Evolutionary conservation across 2,329 filamentous ascomycete genomes (phyloP).

Genomic region (Cyphellophora attinorum): DNA sequence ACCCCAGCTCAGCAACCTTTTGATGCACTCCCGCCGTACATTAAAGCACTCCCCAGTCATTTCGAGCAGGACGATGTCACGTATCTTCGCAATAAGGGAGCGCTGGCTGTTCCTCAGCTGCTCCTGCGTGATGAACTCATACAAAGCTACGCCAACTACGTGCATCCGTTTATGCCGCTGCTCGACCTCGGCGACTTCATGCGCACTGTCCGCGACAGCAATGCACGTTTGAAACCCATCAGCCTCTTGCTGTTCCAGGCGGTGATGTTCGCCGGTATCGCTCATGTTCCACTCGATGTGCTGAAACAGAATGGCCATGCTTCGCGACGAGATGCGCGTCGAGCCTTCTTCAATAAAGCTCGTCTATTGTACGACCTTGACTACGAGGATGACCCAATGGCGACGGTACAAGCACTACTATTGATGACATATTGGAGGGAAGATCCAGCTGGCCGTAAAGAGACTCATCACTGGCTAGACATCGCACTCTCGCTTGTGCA

Average conservation of each 20-base stretch:
- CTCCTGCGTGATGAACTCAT: constrained; percentile 70
- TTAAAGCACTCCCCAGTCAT: constrained; percentile 67
- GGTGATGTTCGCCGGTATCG: constrained; percentile 84
- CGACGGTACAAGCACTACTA: constrained; percentile 76
- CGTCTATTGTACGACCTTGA: constrained; percentile 80
- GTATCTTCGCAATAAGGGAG: constrained; percentile 76
- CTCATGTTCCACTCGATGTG: constrained; percentile 51
- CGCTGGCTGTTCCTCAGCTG: constrained; percentile 62
- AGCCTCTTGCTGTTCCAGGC: constrained; percentile 86
- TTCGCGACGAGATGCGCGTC: constrained; percentile 63
- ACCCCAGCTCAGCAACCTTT: too few species aligned
- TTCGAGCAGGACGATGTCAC: constrained; percentile 71
- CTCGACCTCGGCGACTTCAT: constrained; percentile 57
- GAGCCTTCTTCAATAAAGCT: constrained; percentile 73
- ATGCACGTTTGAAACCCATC: constrained; percentile 61
- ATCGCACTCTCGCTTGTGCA: constrained; percentile 85
- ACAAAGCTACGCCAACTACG: constrained; percentile 73
- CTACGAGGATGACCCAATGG: constrained; percentile 79
- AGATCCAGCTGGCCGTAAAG: constrained; percentile 91
- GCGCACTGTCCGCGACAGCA: constrained; percentile 55
- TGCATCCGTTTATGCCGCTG: constrained; percentile 88
- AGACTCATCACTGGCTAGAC: constrained; percentile 99
- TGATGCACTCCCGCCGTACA: constrained; percentile 54
- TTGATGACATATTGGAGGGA: constrained; percentile 98
- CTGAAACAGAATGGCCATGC: constrained; percentile 10